Conservation (phyloP, 257 asterid genomes). For the Rauvolfia tetraphylla region DNA sequence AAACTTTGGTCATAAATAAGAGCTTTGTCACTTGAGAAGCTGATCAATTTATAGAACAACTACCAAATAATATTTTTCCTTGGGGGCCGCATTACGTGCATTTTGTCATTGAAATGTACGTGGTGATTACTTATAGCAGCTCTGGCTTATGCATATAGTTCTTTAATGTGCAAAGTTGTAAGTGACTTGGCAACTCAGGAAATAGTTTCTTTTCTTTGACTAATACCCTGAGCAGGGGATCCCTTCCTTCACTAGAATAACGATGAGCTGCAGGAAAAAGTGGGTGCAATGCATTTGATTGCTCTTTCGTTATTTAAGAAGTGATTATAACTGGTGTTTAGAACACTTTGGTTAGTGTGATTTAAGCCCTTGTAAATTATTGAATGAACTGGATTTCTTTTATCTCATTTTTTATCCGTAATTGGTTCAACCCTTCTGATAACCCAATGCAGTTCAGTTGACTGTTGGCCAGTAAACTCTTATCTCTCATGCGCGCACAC, state of each 20-base stretch:
- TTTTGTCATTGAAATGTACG: too few species aligned
- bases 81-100: not conserved
- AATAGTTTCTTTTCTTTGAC: too few species aligned
- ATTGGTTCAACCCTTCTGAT: not conserved
- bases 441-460: not conserved
- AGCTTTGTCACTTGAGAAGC: not conserved
- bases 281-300: not conserved
- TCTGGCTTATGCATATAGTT: not conserved
- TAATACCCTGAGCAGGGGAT: not conserved
- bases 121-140: not conserved
- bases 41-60: not conserved
- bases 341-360: not conserved
- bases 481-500: not conserved
- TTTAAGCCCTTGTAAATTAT: not conserved
- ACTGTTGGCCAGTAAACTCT: not conserved
- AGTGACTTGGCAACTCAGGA: not conserved
- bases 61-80: not conserved
- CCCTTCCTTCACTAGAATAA: not conserved
- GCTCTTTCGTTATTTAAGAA: not conserved
- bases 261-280: not conserved
- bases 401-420: not conserved
- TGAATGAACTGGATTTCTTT: not conserved
- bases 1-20: slow-evolving; percentile 4
- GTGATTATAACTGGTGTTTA: not conserved
- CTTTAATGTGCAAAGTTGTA: not conserved